A percentile compares a stretch with the other conserved stretches of the same genome.
Evolutionary conservation across 2,329 filamentous ascomycete species (phyloP).

Genomic region (Aspergillus arachidicola): DNA sequence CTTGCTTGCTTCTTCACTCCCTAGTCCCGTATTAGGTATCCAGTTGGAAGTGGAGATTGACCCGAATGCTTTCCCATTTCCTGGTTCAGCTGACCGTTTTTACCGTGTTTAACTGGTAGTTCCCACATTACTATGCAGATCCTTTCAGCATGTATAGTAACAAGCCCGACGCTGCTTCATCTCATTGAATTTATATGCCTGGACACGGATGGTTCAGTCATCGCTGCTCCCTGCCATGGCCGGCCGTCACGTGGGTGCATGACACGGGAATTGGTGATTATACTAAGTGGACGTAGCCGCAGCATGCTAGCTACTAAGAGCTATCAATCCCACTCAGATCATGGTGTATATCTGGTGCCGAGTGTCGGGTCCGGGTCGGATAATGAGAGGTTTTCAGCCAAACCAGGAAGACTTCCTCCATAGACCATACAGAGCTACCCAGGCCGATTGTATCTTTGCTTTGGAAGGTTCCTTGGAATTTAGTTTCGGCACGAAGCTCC

Average conservation of each 20-base stretch:
- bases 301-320: background rate
- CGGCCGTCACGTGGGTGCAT: background rate
- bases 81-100: background rate
- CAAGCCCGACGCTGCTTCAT: background rate
- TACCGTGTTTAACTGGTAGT: background rate
- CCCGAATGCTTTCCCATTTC: background rate
- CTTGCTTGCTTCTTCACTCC: background rate
- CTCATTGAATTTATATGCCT: background rate
- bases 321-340: background rate
- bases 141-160: background rate
- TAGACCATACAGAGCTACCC: background rate
- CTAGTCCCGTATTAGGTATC: background rate
- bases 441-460: background rate
- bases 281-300: background rate
- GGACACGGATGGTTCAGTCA: background rate
- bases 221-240: background rate
- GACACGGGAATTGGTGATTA: background rate
- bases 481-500: background rate
- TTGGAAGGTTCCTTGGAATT: background rate
- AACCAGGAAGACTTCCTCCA: background rate
- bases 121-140: background rate
- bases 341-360: background rate
- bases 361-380: background rate
- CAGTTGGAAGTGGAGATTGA: background rate
- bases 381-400: background rate